Conservation (phyloP, 192 early-diverging fungal genomes). For the Gonapodya prolifera region DNA sequence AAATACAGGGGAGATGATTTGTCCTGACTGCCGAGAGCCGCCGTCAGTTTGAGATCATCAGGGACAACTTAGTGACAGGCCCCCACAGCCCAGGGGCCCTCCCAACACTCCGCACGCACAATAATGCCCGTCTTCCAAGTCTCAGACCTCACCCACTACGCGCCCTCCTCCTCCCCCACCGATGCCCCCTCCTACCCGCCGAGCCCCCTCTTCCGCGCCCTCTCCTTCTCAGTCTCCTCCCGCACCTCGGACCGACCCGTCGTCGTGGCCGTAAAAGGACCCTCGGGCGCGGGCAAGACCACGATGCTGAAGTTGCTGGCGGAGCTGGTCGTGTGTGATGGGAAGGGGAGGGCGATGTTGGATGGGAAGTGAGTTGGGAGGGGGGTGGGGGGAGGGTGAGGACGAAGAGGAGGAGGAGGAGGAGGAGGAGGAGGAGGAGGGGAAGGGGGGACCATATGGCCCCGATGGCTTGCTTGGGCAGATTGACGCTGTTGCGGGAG, state of each 20-base stretch:
- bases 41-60: no score
- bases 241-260: background rate
- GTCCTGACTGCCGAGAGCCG: no score
- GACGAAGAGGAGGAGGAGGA: no score
- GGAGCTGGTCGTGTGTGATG: slow-evolving; percentile 49
- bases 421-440: no score
- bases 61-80: no score
- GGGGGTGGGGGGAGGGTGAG: no score
- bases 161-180: no score
- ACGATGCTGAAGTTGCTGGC: slow-evolving; percentile 75
- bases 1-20: no score
- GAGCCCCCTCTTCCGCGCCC: background rate
- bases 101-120: background rate
- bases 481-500: no score
- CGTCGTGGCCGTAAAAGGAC: background rate
- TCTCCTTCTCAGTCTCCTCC: background rate
- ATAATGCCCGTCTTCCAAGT: background rate
- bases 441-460: no score
- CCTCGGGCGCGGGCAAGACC: slow-evolving; percentile 43
- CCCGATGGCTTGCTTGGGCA: no score
- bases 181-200: background rate
- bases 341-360: background rate
- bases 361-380: background rate
- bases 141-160: background rate
- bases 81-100: no score